Evolutionary conservation across 2,329 filamentous ascomycete species (phyloP).

Genomic region (Pseudopithomyces maydicus): DNA sequence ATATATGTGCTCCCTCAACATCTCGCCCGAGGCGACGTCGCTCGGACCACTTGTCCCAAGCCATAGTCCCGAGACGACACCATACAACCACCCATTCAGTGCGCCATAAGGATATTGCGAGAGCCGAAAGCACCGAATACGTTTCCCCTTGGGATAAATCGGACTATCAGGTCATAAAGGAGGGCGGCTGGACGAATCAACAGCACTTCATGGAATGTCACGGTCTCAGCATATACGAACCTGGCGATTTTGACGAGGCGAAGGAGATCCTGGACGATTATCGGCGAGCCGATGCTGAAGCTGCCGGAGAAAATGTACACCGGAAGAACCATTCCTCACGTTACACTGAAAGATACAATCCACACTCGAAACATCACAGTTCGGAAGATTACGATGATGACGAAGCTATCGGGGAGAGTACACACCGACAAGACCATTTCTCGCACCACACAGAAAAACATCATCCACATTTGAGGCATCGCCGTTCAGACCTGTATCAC

Average conservation of each 20-base stretch:
- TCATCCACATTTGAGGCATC: neutral
- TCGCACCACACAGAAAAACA: neutral
- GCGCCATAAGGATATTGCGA: neutral
- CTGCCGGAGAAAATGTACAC: neutral
- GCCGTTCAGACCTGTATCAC: neutral
- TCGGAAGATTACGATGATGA: neutral
- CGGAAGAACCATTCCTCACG: neutral
- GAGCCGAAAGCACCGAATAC: neutral
- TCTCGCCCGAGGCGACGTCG: neutral
- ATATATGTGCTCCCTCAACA: neutral
- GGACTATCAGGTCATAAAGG: slow-evolving; percentile 1
- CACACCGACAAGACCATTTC: no score
- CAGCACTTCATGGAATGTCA: slow-evolving; percentile 15
- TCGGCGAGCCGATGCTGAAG: slow-evolving; percentile 7
- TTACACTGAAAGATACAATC: no score
- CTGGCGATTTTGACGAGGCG: slow-evolving; percentile 9
- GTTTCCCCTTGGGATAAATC: neutral
- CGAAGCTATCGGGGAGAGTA: neutral
- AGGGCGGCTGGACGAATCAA: slow-evolving; percentile 17
- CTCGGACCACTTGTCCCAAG: neutral
- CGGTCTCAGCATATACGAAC: slow-evolving; percentile 8
- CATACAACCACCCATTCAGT: neutral
- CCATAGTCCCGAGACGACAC: neutral
- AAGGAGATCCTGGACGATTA: slow-evolving; percentile 6
- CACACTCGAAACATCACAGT: no score